A percentile compares a stretch with the other conserved stretches of the same genome.
These are phyloP conservation scores for Neurospora sp. DNA, from an alignment of 2,329 filamentous ascomycete species.

Conservation along the genomic window DNA sequence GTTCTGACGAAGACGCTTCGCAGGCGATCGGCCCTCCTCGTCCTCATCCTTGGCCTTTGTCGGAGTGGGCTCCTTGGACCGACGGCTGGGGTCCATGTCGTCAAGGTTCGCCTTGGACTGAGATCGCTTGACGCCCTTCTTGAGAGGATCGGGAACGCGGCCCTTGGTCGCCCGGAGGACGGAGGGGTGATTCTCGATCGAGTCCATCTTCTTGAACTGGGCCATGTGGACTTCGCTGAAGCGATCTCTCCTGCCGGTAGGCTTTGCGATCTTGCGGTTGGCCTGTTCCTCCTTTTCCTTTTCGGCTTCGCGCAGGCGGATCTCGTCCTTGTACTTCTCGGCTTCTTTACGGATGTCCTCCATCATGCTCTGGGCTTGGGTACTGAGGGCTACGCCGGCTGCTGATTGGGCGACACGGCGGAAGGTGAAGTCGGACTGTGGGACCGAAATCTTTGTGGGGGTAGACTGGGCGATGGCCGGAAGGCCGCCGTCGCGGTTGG, in stretches of 20 bases:
- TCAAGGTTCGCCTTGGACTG: slow-evolving; percentile 42
- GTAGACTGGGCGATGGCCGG: slow-evolving; percentile 44
- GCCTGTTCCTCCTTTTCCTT: slow-evolving; percentile 35
- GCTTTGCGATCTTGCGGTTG: slow-evolving; percentile 63
- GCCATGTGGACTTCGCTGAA: slow-evolving; percentile 81
- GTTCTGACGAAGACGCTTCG: slow-evolving; percentile 64
- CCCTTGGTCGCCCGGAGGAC: slow-evolving; percentile 52
- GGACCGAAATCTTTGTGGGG: slow-evolving; percentile 48
- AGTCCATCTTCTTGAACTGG: slow-evolving; percentile 96
- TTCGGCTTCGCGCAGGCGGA: slow-evolving; percentile 50
- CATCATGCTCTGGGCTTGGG: slow-evolving; percentile 52
- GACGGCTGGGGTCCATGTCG: slow-evolving; percentile 36
- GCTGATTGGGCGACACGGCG: slow-evolving; percentile 41
- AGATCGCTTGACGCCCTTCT: slow-evolving; percentile 42
- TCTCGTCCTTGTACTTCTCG: slow-evolving; percentile 56
- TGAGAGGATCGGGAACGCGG: slow-evolving; percentile 26
- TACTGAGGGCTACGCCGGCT: slow-evolving; percentile 45
- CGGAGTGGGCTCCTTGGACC: slow-evolving; percentile 16
- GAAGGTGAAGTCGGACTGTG: slow-evolving; percentile 57
- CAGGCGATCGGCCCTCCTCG: slow-evolving; percentile 31
- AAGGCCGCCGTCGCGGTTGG: slow-evolving; percentile 32
- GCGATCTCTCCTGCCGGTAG: slow-evolving; percentile 67
- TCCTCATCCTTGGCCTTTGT: slow-evolving; percentile 20
- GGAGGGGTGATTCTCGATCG: slow-evolving; percentile 79
- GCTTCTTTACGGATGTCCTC: slow-evolving; percentile 64